phyloP scores from a whole-genome alignment of 805 yeast genomes.

The Candida nanaspora region DNA sequence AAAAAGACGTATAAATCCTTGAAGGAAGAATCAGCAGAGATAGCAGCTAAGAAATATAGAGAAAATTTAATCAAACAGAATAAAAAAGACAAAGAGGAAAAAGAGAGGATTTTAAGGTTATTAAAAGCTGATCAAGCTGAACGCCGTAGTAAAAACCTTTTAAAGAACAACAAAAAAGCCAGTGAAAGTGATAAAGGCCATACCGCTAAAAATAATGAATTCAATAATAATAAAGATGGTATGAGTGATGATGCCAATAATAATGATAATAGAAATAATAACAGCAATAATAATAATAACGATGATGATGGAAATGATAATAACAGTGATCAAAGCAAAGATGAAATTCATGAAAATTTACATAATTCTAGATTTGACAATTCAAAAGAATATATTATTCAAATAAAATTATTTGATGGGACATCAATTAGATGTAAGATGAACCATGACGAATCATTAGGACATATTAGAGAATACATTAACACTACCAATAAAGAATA shows the following conservation, averaged over 20 bases:
- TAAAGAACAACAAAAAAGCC: too few species aligned
- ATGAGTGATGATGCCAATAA: too few species aligned
- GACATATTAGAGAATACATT: slow-evolving; percentile 56
- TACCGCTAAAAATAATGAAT: too few species aligned
- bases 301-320: neutral
- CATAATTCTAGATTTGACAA: slow-evolving; percentile 13
- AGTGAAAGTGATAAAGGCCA: too few species aligned
- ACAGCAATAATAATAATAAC: neutral
- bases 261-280: neutral
- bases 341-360: slow-evolving; percentile 15
- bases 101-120: slow-evolving; percentile 45
- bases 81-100: slow-evolving; percentile 38
- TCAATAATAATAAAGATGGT: too few species aligned
- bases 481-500: slow-evolving; percentile 41
- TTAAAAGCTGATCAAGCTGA: slow-evolving; percentile 48
- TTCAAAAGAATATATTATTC: slow-evolving; percentile 38
- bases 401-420: slow-evolving; percentile 62
- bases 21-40: slow-evolving; percentile 35
- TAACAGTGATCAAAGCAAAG: slow-evolving; percentile 2
- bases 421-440: slow-evolving; percentile 47
- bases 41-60: slow-evolving; percentile 29
- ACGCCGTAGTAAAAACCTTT: slow-evolving; percentile 22
- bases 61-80: slow-evolving; percentile 31
- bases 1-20: slow-evolving; percentile 15
- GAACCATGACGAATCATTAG: slow-evolving; percentile 34